Base-by-base conservation (phyloP, 805 yeast species). In the Pichia sporocuriosa region DNA sequence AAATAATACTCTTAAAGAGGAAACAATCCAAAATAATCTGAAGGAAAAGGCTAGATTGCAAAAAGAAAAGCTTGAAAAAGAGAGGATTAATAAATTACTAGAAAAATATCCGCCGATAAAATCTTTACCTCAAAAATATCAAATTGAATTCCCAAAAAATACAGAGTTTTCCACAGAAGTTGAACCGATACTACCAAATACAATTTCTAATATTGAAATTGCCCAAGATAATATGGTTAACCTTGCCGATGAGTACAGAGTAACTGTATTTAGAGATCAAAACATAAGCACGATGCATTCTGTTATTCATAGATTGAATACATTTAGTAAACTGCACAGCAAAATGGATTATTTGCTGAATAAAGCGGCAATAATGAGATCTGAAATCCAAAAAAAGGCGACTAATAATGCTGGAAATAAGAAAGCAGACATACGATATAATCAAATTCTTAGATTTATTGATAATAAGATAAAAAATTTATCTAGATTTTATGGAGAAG, bases 101-200 rank as follows among this genome's bases (percentile, higher is more conserved):
- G 39, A 34, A 26, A 35, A 39, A 4, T 38, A 35, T 20, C 40
- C 42, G 1, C 46, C 44, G 12, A 34, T 47, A 10, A 44, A 37
- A 28, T 23, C 25, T 17, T 24, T 47, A 35, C 52, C 52, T 12
- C 16, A 32, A 22, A 47, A 49, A 36, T 48, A 48, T 34, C 51
- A 45, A n/a, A 35, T 37, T 12, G 17, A 25, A 6, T 36, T 44
- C 11, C 48, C 48, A 6, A 29, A 32, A 13, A 10, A 23, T 10
- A 8, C 32, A 16, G 22, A 29, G 30, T 23, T 30, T 19, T 13
- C 12, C 3, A 16, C 20, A 4, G 41, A 35, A 23, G 4, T 24
- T 4, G 26, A 12, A 3, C 46, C 50, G 23, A 15, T 25, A 19
- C 31, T 48, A 16, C 43, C 40, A 15, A 23, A 32, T 25, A 37